phyloP scores from a whole-genome alignment of 2,329 filamentous ascomycete genomes.

The Cercospora sesami region DNA sequence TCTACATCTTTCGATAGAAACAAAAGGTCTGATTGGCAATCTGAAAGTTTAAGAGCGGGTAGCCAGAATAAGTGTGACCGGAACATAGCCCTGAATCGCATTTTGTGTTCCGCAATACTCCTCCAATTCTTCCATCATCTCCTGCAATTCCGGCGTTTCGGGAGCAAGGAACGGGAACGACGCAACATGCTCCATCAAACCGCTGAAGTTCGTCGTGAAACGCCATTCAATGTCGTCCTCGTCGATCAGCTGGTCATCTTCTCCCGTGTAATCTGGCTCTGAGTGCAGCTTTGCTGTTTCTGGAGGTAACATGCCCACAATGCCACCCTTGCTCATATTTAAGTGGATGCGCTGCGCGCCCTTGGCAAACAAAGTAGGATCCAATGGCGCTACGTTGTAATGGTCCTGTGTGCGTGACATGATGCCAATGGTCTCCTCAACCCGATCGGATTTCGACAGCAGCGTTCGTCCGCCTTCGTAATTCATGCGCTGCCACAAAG shows the following conservation, averaged over 20 bases:
- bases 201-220: not conserved
- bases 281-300: not conserved
- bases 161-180: not conserved
- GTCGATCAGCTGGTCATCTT: not conserved
- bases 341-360: not conserved
- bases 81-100: not conserved
- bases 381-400: conserved; percentile 1
- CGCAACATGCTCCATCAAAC: not conserved
- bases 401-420: not conserved
- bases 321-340: not conserved
- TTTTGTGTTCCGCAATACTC: not conserved
- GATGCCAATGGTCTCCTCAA: not conserved
- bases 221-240: not conserved
- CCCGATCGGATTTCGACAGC: not conserved
- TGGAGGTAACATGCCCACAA: not conserved
- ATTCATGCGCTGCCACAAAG: not conserved
- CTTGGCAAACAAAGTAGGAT: not conserved
- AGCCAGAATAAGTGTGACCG: not conserved
- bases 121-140: not conserved
- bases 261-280: not conserved
- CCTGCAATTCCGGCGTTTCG: not conserved
- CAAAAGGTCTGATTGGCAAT: not conserved
- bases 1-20: not conserved
- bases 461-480: conserved; percentile 1
- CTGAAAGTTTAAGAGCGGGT: not conserved